Conservation (phyloP, 305 asterid genomes). For the Rubia peregrina region DNA sequence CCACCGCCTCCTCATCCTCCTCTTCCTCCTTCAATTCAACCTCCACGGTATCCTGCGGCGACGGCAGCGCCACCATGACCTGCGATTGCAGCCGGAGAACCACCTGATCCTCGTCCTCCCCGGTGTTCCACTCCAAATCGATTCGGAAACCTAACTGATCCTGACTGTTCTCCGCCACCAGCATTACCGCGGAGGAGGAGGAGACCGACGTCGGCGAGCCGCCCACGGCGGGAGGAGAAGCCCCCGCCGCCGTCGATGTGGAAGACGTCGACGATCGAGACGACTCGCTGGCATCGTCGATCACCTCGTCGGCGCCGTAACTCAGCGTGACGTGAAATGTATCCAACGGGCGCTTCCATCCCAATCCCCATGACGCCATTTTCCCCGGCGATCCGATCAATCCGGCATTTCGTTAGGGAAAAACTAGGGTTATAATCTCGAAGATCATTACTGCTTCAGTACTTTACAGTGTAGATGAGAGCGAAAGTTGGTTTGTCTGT, state of each 20-base stretch:
- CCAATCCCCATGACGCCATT: slow-evolving; percentile 94
- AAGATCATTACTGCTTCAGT: slow-evolving; percentile 1
- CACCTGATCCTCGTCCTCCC: slow-evolving; percentile 92
- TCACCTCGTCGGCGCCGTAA: slow-evolving; percentile 66
- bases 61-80: slow-evolving; percentile 96
- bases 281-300: slow-evolving; percentile 58
- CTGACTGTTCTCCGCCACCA: slow-evolving; percentile 25
- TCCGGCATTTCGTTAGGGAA: neutral
- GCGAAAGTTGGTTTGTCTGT: neutral
- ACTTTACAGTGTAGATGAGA: neutral
- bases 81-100: slow-evolving; percentile 87
- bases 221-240: slow-evolving; percentile 8
- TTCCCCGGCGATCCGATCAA: slow-evolving; percentile 9
- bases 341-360: slow-evolving; percentile 92
- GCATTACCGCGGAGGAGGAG: slow-evolving; percentile 27
- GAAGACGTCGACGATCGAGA: slow-evolving; percentile 55
- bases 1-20: slow-evolving; percentile 12
- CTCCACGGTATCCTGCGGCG: slow-evolving; percentile 78
- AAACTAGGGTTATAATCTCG: neutral
- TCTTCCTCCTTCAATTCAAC: slow-evolving; percentile 47
- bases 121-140: slow-evolving; percentile 85
- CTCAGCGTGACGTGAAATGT: slow-evolving; percentile 79
- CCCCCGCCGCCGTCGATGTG: slow-evolving; percentile 17
- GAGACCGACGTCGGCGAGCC: slow-evolving; percentile 12
- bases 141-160: slow-evolving; percentile 71